These are phyloP conservation scores for Pyrenophora tritici-repentis DNA, from an alignment of 2,329 filamentous ascomycete genomes.

Conservation along the genomic window DNA sequence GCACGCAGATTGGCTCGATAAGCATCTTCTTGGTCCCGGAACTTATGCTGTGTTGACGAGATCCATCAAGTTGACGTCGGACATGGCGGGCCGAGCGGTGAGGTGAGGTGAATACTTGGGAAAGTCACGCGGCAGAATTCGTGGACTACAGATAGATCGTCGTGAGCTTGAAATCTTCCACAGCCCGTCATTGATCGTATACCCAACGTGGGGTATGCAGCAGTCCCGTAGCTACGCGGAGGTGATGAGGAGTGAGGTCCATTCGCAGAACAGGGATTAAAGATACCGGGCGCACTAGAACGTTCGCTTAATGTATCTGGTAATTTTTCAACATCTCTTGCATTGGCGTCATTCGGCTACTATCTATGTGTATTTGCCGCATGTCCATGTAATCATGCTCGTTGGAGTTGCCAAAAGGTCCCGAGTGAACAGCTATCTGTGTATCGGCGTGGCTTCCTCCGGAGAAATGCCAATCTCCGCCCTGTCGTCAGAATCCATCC, in stretches of 20 bases:
- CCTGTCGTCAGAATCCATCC: slow-evolving; percentile 63
- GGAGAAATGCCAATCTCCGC: slow-evolving; percentile 46
- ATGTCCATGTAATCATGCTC: slow-evolving; percentile 29
- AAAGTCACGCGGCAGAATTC: neutral
- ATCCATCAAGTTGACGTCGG: neutral
- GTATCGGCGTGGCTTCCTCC: slow-evolving; percentile 24
- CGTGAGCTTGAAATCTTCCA: no score
- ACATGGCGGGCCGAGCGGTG: no score
- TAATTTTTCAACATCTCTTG: slow-evolving; percentile 27
- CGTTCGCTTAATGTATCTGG: slow-evolving; percentile 28
- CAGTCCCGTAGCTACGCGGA: slow-evolving; percentile 16
- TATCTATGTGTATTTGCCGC: slow-evolving; percentile 30
- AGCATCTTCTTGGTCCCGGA: neutral
- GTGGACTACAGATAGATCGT: no score
- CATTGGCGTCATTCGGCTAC: slow-evolving; percentile 22
- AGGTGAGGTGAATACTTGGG: no score
- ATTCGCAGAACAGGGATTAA: slow-evolving; percentile 21
- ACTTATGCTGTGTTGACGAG: neutral
- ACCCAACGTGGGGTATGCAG: slow-evolving; percentile 23
- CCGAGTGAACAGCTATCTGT: slow-evolving; percentile 11
- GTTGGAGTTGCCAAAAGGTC: slow-evolving; percentile 3
- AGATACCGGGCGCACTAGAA: slow-evolving; percentile 25
- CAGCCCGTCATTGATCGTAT: no score
- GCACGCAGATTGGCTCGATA: slow-evolving; percentile 17
- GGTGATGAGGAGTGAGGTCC: slow-evolving; percentile 27